Conservation (phyloP, 176 grass and related monocot species). For the Juncus inflexus region DNA sequence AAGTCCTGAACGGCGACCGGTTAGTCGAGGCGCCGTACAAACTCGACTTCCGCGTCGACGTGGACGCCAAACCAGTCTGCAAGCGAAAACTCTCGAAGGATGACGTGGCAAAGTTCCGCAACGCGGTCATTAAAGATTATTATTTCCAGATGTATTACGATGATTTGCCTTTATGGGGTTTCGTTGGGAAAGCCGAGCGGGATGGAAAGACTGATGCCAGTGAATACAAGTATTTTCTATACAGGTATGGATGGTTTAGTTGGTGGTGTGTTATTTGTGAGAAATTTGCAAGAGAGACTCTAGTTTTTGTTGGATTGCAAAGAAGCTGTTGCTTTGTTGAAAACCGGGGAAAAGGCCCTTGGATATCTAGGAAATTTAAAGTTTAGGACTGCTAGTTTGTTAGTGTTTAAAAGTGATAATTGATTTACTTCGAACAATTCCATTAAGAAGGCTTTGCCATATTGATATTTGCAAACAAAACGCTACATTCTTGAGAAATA, state of each 20-base stretch:
- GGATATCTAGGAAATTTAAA: too few species aligned
- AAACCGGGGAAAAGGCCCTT: too few species aligned
- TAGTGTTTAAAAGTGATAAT: too few species aligned
- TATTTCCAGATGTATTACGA: slow-evolving; percentile 99
- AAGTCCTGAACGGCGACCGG: slow-evolving; percentile 86
- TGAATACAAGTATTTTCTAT: slow-evolving; percentile 27
- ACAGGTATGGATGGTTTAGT: slow-evolving; percentile 15
- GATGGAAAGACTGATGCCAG: slow-evolving; percentile 35
- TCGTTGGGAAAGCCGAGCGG: slow-evolving; percentile 79
- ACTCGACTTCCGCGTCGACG: slow-evolving; percentile 70
- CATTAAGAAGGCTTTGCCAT: too few species aligned
- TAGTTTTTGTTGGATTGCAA: too few species aligned
- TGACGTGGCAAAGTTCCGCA: slow-evolving; percentile 58
- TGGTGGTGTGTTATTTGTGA: too few species aligned
- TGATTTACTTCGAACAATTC: too few species aligned
- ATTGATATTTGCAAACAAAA: too few species aligned
- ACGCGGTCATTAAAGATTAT: slow-evolving; percentile 81
- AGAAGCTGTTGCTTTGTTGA: too few species aligned
- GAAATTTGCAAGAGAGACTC: too few species aligned
- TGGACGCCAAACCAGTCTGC: slow-evolving; percentile 55
- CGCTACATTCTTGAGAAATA: too few species aligned
- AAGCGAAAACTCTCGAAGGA: slow-evolving; percentile 54
- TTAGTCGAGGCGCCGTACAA: slow-evolving; percentile 92
- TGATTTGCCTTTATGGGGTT: slow-evolving; percentile 92
- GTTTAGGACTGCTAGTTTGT: too few species aligned